Conservation (phyloP, 2,329 filamentous ascomycete species). For the Trichoderma guizhouense region DNA sequence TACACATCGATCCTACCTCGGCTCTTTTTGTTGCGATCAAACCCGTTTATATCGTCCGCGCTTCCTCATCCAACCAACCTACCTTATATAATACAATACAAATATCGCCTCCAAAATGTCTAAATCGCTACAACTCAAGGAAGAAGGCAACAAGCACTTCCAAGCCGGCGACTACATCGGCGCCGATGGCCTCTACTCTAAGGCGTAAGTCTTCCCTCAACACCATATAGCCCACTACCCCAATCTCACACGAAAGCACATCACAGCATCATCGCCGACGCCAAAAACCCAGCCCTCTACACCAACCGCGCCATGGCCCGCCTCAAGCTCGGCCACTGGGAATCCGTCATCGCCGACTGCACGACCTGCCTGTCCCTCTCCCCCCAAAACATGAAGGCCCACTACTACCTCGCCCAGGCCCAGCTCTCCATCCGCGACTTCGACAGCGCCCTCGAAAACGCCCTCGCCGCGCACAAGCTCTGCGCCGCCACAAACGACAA, state of each 20-base stretch:
- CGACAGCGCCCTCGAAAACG: slow-evolving; percentile 68
- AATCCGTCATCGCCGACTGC: slow-evolving; percentile 75
- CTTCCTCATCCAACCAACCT: neutral
- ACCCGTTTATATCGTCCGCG: neutral
- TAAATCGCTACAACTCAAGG: slow-evolving; percentile 45
- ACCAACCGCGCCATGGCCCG: slow-evolving; percentile 86
- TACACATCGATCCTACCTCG: neutral
- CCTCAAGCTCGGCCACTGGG: slow-evolving; percentile 69
- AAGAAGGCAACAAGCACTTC: slow-evolving; percentile 64
- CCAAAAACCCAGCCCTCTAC: slow-evolving; percentile 74
- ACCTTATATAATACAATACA: neutral
- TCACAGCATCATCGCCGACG: slow-evolving; percentile 70
- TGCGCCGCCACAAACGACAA: slow-evolving; percentile 62
- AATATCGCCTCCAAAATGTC: slow-evolving; percentile 27
- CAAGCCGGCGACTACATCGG: slow-evolving; percentile 59
- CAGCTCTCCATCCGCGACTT: slow-evolving; percentile 64
- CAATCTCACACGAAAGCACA: slow-evolving; percentile 10
- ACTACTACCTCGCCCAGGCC: slow-evolving; percentile 79
- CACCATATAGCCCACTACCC: too few relatives aligned
- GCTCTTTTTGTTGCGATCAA: neutral
- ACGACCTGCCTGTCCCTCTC: slow-evolving; percentile 67
- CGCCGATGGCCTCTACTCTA: slow-evolving; percentile 69
- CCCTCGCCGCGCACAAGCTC: slow-evolving; percentile 67
- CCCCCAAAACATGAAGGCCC: slow-evolving; percentile 69
- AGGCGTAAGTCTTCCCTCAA: too few relatives aligned